Evolutionary conservation across 495 filamentous ascomycete genomes (phyloP).

Genomic region (Bacidia gigantensis): DNA sequence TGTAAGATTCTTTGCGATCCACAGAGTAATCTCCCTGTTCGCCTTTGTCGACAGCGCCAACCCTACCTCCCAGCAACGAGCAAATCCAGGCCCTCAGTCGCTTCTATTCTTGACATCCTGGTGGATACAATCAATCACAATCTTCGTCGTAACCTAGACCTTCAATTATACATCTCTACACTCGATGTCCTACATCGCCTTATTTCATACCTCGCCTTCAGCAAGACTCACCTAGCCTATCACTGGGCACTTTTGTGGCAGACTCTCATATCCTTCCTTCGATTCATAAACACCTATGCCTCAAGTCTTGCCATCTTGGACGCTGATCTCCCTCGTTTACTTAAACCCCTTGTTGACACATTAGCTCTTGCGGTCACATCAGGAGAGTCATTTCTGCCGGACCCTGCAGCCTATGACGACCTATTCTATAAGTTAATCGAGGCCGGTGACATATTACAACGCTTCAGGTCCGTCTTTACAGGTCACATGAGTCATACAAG

Average conservation of each 20-base stretch:
- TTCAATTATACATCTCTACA: conserved; percentile 61
- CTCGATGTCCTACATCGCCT: conserved; percentile 71
- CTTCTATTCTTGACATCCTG: conserved; percentile 70
- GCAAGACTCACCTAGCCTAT: conserved; percentile 62
- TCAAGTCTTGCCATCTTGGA: conserved; percentile 52
- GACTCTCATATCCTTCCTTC: conserved; percentile 73
- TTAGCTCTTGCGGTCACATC: conserved; percentile 73
- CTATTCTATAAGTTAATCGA: conserved; percentile 97
- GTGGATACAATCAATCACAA: conserved; percentile 92
- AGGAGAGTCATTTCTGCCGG: conserved; percentile 88
- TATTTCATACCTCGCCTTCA: conserved; percentile 68
- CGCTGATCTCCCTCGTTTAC: conserved; percentile 43
- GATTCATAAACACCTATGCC: conserved; percentile 78
- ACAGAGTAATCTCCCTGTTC: conserved; percentile 59
- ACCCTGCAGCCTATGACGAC: conserved; percentile 79
- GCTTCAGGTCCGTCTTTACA: conserved; percentile 65
- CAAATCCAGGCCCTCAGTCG: conserved; percentile 55
- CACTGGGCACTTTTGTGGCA: conserved; percentile 97
- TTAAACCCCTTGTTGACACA: conserved; percentile 60
- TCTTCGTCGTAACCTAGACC: conserved; percentile 69
- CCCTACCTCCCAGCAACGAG: conserved; percentile 70
- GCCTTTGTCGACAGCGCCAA: conserved; percentile 79
- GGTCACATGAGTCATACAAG: conserved; percentile 13
- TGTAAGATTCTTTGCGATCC: conserved; percentile 79
- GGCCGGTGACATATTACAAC: conserved; percentile 66